Base-by-base conservation (phyloP, 257 asterid genomes). In the Nicotiana noctiflora region DNA sequence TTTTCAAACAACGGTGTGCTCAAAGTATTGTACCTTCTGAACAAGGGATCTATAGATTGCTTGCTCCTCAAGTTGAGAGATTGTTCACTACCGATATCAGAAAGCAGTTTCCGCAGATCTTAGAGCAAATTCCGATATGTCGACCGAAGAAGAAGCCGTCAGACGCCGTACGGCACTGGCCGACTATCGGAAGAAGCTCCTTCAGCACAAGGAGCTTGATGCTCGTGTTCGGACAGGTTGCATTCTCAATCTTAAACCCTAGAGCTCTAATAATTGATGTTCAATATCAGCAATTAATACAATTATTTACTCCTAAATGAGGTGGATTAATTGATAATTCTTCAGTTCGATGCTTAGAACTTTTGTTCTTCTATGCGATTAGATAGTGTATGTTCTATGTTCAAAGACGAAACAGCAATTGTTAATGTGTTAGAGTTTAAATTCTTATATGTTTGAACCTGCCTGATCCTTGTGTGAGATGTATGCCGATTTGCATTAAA, bases 151-250 rank as follows among this genome's bases (percentile, higher is more conserved):
- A 0, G 27, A 25, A 25, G 27, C 1, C 1, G 27, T 25, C 27
- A 0, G 27, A 25, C 27, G 27, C 27, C 27, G 27, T 25, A 25
- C 27, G 27, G 27, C 1, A 25, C 27, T 25, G 1, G 27, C 27
- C 27, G 27, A 25, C 27, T 25, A 25, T 25, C 27, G 27, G 1
- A 25, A 25, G 27, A 25, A 25, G 27, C 27, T 10, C 53, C 90
- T 92, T 27, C 88, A 76, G 76, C 95, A 92, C 68, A 92, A 90
- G 57, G 97, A 92, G 52, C 92, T 89, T 78, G 97, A 90, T 79
- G 89, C 91, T 78, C 93, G 95, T 76, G 92, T 92, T 85, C 93
- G 95, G 81, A 82, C 93, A 66, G 92, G 94, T 92, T 56, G 19
- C 15, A 5, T 49, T 74, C 79, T 74, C 44, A 49, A 44, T 70